Evolutionary conservation across 768 basidiomycete genomes (phyloP).

Genomic region (Trametes coccinea): DNA sequence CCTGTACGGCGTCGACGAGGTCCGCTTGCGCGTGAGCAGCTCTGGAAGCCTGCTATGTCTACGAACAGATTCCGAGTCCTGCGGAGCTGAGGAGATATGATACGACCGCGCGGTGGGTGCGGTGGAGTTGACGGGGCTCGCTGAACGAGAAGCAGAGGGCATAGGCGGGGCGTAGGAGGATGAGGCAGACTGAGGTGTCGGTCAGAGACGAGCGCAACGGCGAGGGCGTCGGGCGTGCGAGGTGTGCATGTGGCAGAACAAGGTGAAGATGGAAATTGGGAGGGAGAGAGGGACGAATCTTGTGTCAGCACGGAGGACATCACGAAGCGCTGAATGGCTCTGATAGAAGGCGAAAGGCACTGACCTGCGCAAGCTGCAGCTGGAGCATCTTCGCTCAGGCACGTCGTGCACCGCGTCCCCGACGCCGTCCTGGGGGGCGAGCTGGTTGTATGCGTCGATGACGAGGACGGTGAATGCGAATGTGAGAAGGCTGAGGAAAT

Average conservation of each 20-base stretch:
- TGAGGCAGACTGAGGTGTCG: conserved; percentile 11
- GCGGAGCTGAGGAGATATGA: conserved; percentile 8
- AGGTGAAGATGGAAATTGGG: conserved; percentile 4
- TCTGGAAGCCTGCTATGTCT: conserved; percentile 22
- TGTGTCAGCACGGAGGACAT: conserved; percentile 24
- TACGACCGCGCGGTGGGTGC: conserved; percentile 10
- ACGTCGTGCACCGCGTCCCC: conserved; percentile 7
- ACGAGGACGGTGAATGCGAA: background rate
- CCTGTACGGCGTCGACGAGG: conserved; percentile 16
- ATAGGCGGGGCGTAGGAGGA: conserved; percentile 14
- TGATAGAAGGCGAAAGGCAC: conserved; percentile 20
- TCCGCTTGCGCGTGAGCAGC: conserved; percentile 24
- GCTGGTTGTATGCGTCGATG: conserved; percentile 16
- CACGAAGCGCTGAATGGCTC: conserved; percentile 20
- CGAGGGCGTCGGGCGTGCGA: conserved; percentile 1
- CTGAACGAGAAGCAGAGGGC: conserved; percentile 1
- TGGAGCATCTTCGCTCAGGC: conserved; percentile 18
- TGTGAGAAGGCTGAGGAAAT: background rate
- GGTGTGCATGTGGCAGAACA: conserved; percentile 5
- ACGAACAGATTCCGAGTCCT: conserved; percentile 12
- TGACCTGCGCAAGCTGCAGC: conserved; percentile 23
- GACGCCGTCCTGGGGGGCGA: conserved; percentile 1
- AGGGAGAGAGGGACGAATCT: conserved; percentile 11
- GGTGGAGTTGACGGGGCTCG: conserved; percentile 8
- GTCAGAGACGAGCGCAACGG: background rate